phyloP scores from a whole-genome alignment of 2,329 filamentous ascomycete species.

The Phialocephala sp. region DNA sequence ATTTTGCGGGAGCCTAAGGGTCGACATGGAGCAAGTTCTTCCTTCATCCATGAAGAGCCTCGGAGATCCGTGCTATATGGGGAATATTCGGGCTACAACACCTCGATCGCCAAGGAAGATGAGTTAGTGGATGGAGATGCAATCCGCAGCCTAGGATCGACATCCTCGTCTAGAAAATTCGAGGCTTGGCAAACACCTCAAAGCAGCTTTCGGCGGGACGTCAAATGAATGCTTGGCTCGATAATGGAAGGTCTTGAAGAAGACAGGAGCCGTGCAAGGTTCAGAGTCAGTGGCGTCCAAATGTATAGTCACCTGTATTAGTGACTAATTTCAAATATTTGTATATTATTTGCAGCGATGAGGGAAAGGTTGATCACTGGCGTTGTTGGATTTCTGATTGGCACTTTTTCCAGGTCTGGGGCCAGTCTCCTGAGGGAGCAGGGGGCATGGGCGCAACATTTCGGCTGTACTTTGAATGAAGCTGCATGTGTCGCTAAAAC shows the following conservation, averaged over 20 bases:
- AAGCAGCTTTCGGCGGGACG: too few species aligned
- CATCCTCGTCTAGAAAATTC: too few species aligned
- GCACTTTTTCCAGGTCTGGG: not conserved
- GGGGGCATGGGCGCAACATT: too few species aligned
- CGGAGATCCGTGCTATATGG: not conserved
- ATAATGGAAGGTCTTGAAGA: too few species aligned
- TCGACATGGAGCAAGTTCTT: not conserved
- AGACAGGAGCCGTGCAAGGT: not conserved
- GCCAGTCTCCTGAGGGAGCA: not conserved
- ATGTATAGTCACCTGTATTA: not conserved
- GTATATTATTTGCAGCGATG: not conserved
- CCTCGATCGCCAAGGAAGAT: too few species aligned
- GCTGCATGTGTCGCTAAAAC: too few species aligned
- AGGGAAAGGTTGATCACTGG: not conserved
- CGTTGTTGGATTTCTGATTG: slow-evolving; percentile 1
- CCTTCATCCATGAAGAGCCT: not conserved
- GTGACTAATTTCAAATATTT: not conserved
- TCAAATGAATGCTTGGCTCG: too few species aligned
- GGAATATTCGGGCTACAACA: too few species aligned
- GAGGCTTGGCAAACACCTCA: too few species aligned
- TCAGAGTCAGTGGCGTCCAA: not conserved
- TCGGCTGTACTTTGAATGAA: too few species aligned
- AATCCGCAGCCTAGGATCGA: too few species aligned
- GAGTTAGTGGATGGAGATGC: too few species aligned
- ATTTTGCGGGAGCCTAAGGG: not conserved